Percentiles rank a stretch among this genome's conserved stretches.
phyloP scores from a whole-genome alignment of 1,284 basidiomycete genomes.

The Ceratobasidium sp. region DNA sequence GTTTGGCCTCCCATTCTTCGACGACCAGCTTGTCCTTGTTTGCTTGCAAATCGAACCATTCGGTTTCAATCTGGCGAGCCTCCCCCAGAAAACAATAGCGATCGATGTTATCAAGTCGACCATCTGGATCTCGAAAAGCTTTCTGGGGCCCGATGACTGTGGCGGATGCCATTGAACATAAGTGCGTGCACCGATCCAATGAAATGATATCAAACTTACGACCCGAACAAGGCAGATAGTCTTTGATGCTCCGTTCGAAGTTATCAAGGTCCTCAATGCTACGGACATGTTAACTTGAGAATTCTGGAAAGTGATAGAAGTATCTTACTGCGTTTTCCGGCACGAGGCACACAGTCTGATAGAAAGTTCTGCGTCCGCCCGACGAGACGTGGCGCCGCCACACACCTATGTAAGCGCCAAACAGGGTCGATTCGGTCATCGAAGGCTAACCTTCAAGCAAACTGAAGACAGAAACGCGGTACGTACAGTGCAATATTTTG shows the following conservation, averaged over 20 bases:
- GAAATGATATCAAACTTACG: background rate
- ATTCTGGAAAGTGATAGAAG: background rate
- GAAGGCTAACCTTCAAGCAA: too few relatives aligned
- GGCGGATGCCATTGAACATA: background rate
- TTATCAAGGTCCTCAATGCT: background rate
- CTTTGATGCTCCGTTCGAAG: background rate
- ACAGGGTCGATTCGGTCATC: background rate
- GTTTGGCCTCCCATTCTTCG: background rate
- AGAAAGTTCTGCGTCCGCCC: background rate
- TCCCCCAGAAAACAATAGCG: background rate
- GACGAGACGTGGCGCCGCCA: background rate
- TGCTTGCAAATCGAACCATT: background rate
- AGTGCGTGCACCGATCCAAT: background rate
- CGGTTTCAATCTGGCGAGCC: background rate
- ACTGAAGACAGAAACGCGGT: background rate
- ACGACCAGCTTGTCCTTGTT: background rate
- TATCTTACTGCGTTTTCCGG: background rate
- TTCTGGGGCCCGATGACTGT: background rate
- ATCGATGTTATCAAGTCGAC: background rate
- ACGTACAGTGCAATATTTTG: constrained; percentile 1
- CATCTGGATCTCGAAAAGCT: too few relatives aligned
- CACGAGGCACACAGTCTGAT: background rate
- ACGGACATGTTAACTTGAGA: background rate
- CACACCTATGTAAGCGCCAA: background rate
- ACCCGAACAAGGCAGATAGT: background rate